Evolutionary conservation across 2,329 filamentous ascomycete species (phyloP).

Genomic region (Nothophaeocryptopus gaeumannii): DNA sequence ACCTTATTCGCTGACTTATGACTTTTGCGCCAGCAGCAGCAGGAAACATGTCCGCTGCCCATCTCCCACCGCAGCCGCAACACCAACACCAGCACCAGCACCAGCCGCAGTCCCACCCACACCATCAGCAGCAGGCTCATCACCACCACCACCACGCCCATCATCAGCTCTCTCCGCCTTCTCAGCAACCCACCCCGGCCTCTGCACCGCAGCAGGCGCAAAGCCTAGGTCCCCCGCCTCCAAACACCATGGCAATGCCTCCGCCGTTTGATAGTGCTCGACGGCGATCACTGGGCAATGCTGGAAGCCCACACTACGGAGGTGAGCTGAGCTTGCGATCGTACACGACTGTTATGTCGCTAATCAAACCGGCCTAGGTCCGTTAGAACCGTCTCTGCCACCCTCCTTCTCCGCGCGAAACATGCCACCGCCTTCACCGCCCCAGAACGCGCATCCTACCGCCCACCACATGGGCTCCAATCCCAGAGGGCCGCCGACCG

Average conservation of each 20-base stretch:
- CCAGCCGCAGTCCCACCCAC: conserved; percentile 19
- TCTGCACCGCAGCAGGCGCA: conserved; percentile 15
- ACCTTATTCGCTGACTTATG: conserved; percentile 14
- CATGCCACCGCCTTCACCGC: conserved; percentile 52
- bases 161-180: conserved; percentile 15
- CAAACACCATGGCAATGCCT: conserved; percentile 36
- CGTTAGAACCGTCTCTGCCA: conserved; percentile 34
- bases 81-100: conserved; percentile 12
- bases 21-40: background rate
- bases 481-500: conserved; percentile 45
- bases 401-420: conserved; percentile 43
- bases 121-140: background rate
- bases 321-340: conserved; percentile 14
- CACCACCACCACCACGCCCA: conserved; percentile 1
- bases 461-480: conserved; percentile 34
- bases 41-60: conserved; percentile 17
- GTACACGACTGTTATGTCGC: too few relatives aligned
- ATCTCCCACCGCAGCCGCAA: too few relatives aligned
- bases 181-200: conserved; percentile 21
- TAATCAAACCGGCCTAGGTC: background rate
- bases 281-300: conserved; percentile 44
- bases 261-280: conserved; percentile 44
- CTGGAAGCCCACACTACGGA: conserved; percentile 30
- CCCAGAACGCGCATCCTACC: conserved; percentile 43
- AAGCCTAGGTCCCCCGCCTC: conserved; percentile 21